These are phyloP conservation scores for Salicornia ramosissima DNA, from an alignment of 148 eudicot species.

Conservation along the genomic window DNA sequence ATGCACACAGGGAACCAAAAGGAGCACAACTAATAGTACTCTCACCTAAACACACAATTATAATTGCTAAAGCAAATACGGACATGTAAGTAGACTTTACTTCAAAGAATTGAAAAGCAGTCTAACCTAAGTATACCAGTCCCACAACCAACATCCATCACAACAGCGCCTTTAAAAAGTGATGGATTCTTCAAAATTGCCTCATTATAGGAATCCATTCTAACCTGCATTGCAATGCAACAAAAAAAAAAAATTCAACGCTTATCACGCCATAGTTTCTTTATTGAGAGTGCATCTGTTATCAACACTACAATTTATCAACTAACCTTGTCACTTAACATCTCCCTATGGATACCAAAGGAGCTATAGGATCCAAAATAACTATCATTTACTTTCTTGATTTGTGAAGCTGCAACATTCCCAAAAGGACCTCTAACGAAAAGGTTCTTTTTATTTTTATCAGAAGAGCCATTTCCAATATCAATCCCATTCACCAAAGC, in stretches of 20 bases:
- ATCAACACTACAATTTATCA: not conserved
- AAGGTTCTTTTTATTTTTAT: constrained; percentile 22
- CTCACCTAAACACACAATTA: not conserved
- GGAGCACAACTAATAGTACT: not conserved
- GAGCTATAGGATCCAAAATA: constrained; percentile 94
- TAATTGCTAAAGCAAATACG: not conserved
- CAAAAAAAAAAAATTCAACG: no score
- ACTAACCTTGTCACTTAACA: constrained; percentile 92
- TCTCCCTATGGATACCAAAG: constrained; percentile 90
- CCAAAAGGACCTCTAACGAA: constrained; percentile 28
- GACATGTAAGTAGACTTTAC: not conserved
- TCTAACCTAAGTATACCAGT: constrained; percentile 91
- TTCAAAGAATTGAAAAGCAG: not conserved
- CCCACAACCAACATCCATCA: constrained; percentile 96
- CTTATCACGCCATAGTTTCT: not conserved
- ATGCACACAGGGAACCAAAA: not conserved
- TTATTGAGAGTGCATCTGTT: not conserved
- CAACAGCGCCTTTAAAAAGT: constrained; percentile 61
- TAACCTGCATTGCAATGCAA: constrained; percentile 53
- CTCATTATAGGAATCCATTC: constrained; percentile 83
- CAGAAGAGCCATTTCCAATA: constrained; percentile 10
- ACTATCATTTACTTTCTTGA: constrained; percentile 56
- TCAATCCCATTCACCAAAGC: constrained; percentile 26
- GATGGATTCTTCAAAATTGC: constrained; percentile 80
- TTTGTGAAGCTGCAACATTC: constrained; percentile 46